Evolutionary conservation across 257 asterid genomes (phyloP).

Genomic region (Salvia hispanica): DNA sequence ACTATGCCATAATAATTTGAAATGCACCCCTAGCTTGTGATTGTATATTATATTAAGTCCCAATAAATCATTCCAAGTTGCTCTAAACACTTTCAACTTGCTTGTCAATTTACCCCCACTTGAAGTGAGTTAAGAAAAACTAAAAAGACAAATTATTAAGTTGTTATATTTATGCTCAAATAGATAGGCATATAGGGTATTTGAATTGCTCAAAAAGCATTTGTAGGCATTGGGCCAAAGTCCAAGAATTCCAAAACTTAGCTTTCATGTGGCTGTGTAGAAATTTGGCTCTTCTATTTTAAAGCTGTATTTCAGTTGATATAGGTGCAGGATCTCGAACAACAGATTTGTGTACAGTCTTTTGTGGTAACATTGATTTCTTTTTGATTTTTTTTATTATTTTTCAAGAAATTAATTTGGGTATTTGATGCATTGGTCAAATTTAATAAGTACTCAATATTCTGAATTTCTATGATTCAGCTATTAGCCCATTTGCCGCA

Average conservation of each 20-base stretch:
- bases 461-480: constrained; percentile 3
- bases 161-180: too few species aligned
- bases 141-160: too few species aligned
- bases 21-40: background rate
- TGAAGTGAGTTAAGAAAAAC: background rate
- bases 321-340: constrained; percentile 5
- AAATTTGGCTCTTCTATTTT: constrained; percentile 22
- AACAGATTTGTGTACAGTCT: constrained; percentile 24
- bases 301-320: constrained; percentile 6
- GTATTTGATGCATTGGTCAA: constrained; percentile 11
- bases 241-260: constrained; percentile 28
- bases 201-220: background rate
- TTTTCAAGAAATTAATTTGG: too few species aligned
- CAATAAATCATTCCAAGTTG: background rate
- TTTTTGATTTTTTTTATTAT: background rate
- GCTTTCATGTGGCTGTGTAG: constrained; percentile 18
- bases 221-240: constrained; percentile 29
- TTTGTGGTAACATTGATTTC: constrained; percentile 29
- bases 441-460: background rate
- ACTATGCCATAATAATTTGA: background rate
- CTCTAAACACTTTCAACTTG: background rate
- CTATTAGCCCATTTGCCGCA: constrained; percentile 40
- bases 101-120: background rate
- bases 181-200: background rate
- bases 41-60: too few species aligned